Evolutionary conservation across 2,329 filamentous ascomycete species (phyloP).

Genomic region (Aspergillus fumigatus): DNA sequence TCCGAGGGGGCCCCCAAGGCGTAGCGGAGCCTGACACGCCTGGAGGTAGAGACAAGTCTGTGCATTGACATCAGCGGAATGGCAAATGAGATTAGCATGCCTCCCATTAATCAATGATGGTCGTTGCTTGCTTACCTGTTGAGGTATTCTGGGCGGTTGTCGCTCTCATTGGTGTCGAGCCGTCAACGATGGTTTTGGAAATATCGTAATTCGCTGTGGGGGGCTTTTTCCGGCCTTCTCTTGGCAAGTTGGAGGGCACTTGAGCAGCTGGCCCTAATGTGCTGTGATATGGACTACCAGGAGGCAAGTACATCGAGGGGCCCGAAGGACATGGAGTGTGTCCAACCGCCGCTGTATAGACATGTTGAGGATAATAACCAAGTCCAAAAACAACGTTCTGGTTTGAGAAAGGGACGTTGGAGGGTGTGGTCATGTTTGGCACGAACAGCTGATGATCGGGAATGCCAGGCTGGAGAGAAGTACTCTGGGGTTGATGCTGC

Average conservation of each 20-base stretch:
- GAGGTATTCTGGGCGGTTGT: constrained; percentile 8
- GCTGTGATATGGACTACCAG: constrained; percentile 2
- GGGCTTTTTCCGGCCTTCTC: constrained; percentile 5
- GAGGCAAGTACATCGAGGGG: constrained; percentile 4
- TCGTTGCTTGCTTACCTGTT: constrained; percentile 17
- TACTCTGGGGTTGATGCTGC: constrained; percentile 12
- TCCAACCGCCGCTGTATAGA: constrained; percentile 20
- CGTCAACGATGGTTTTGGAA: constrained; percentile 35
- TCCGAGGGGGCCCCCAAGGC: constrained; percentile 61
- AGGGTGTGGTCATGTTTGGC: constrained; percentile 16
- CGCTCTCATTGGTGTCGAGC: constrained; percentile 28
- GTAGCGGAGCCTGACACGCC: constrained; percentile 19
- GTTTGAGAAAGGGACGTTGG: constrained; percentile 10
- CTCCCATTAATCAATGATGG: neutral
- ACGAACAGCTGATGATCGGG: constrained; percentile 20
- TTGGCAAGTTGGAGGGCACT: neutral
- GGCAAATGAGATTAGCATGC: neutral
- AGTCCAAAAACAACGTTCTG: constrained; percentile 20
- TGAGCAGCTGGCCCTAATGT: constrained; percentile 1
- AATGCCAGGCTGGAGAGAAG: constrained; percentile 10
- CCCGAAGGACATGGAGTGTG: constrained; percentile 9
- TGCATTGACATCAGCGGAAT: neutral
- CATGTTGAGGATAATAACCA: constrained; percentile 22
- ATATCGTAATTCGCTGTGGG: constrained; percentile 26
- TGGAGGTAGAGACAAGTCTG: constrained; percentile 12